These are phyloP conservation scores for Monosporascus ibericus DNA, from an alignment of 2,329 filamentous ascomycete genomes.

Conservation along the genomic window DNA sequence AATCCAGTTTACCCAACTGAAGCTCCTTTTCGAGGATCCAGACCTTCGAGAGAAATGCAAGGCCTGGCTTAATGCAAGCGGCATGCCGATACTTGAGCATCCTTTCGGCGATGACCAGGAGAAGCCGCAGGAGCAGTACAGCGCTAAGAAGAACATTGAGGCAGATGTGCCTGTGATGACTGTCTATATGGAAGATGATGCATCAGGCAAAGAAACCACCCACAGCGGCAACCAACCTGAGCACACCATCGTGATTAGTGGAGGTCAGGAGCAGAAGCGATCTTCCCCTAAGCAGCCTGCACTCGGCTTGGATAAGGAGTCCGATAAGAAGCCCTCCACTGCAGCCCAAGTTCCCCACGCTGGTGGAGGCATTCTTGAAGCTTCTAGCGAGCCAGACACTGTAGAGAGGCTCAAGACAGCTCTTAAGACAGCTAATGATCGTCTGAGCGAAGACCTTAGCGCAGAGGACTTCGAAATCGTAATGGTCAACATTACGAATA, in stretches of 20 bases:
- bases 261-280: neutral
- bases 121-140: neutral
- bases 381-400: neutral
- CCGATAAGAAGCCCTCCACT: neutral
- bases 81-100: conserved; percentile 7
- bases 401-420: too few relatives aligned
- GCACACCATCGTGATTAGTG: neutral
- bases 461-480: too few relatives aligned
- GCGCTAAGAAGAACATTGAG: neutral
- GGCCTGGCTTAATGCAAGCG: conserved; percentile 15
- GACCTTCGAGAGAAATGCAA: conserved; percentile 9
- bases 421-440: too few relatives aligned
- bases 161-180: neutral
- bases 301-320: neutral
- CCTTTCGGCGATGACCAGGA: neutral
- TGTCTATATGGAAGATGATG: neutral
- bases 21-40: conserved; percentile 11
- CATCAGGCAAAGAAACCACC: neutral
- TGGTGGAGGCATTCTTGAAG: neutral
- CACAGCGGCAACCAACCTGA: neutral
- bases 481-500: too few relatives aligned
- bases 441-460: too few relatives aligned
- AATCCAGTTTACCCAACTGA: conserved; percentile 11
- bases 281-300: neutral
- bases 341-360: neutral